A percentile compares a stretch with the other conserved stretches of the same genome.
Conservation (phyloP, 345 rosid genomes). For the Sisymbrium altissimum region DNA sequence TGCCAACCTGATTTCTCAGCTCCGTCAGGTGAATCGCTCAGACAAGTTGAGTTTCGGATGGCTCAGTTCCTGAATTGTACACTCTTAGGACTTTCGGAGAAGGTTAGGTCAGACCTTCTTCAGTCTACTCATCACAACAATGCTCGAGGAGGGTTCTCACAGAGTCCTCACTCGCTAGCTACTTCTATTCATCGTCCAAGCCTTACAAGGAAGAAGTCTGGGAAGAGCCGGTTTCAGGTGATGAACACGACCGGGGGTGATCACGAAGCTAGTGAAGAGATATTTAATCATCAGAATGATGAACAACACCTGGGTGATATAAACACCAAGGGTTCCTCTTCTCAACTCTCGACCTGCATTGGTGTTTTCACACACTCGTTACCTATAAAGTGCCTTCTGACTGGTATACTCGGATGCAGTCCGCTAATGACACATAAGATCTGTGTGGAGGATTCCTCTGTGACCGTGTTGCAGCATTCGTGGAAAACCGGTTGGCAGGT, state of each 20-base stretch:
- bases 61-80: constrained; percentile 74
- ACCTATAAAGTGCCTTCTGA: constrained; percentile 82
- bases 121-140: constrained; percentile 39
- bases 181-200: constrained; percentile 48
- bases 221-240: constrained; percentile 84
- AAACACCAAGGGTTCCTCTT: constrained; percentile 46
- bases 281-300: constrained; percentile 43
- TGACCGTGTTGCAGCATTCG: constrained; percentile 83
- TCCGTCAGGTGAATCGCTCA: constrained; percentile 87
- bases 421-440: constrained; percentile 70
- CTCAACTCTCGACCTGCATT: constrained; percentile 49
- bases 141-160: constrained; percentile 48
- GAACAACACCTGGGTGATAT: constrained; percentile 41
- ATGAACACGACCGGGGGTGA: constrained; percentile 41
- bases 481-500: constrained; percentile 97
- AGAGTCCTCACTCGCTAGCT: constrained; percentile 13
- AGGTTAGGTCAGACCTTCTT: constrained; percentile 62
- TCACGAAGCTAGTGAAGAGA: constrained; percentile 69
- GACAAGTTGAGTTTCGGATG: constrained; percentile 94
- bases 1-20: constrained; percentile 86
- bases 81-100: constrained; percentile 58
- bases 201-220: constrained; percentile 73
- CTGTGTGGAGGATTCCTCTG: constrained; percentile 89
- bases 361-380: constrained; percentile 85
- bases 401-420: constrained; percentile 84